A percentile compares a stretch with the other conserved stretches of the same genome.
Evolutionary conservation across 306 rosid genomes (phyloP).

Genomic region (Pyrus bretschneideri): DNA sequence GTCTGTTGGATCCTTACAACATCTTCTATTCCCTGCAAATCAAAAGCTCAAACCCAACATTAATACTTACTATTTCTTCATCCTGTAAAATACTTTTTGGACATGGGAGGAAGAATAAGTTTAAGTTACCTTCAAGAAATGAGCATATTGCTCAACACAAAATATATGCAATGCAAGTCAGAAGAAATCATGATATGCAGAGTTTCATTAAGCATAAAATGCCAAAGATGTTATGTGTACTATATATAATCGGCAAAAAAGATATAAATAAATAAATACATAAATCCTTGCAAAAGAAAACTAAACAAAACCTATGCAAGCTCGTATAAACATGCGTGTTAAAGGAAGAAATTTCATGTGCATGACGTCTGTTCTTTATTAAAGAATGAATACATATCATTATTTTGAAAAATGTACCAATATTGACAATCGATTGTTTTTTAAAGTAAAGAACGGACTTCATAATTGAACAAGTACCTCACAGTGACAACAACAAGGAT

Average conservation of each 20-base stretch:
- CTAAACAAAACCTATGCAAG: background rate
- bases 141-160: slow-evolving; percentile 56
- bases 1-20: slow-evolving; percentile 63
- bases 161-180: background rate
- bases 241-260: background rate
- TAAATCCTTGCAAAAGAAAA: background rate
- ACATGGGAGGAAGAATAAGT: background rate
- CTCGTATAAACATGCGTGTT: background rate
- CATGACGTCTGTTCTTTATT: too few relatives aligned
- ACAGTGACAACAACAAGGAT: slow-evolving; percentile 42
- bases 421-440: too few relatives aligned
- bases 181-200: background rate
- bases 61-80: too few relatives aligned
- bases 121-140: slow-evolving; percentile 58
- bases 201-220: background rate
- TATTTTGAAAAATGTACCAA: too few relatives aligned
- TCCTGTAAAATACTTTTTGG: background rate
- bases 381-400: too few relatives aligned
- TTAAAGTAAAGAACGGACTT: too few relatives aligned
- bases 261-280: too few relatives aligned
- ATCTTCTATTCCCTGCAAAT: slow-evolving; percentile 72
- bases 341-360: background rate
- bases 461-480: slow-evolving; percentile 15
- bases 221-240: background rate
- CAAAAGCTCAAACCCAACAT: background rate